These are phyloP conservation scores for Ogataea paraovalis DNA, from an alignment of 805 yeast species.

Conservation along the genomic window DNA sequence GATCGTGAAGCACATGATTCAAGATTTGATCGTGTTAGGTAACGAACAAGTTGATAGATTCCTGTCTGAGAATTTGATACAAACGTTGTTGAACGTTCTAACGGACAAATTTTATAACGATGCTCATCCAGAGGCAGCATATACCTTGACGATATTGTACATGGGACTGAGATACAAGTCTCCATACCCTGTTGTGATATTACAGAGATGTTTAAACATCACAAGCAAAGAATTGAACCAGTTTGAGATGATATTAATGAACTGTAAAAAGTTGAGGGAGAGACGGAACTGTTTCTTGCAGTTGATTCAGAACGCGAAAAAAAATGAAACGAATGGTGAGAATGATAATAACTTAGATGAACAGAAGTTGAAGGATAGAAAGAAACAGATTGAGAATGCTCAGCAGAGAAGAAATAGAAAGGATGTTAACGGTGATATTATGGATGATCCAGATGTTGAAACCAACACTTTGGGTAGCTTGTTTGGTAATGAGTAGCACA, in stretches of 20 bases:
- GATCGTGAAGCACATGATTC: constrained; percentile 69
- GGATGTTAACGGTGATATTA: constrained; percentile 35
- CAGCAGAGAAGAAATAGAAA: constrained; percentile 38
- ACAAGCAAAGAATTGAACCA: constrained; percentile 53
- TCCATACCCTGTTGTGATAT: constrained; percentile 60
- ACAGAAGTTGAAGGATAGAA: constrained; percentile 38
- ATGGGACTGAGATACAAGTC: constrained; percentile 67
- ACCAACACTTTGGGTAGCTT: constrained; percentile 60
- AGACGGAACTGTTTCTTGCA: constrained; percentile 78
- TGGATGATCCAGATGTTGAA: constrained; percentile 71
- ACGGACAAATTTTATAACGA: constrained; percentile 76
- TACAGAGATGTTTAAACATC: constrained; percentile 50
- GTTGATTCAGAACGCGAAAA: constrained; percentile 56
- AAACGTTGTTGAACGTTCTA: constrained; percentile 63
- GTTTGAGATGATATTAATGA: constrained; percentile 60
- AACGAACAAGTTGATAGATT: constrained; percentile 67
- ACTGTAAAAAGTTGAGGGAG: constrained; percentile 67
- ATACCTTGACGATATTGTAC: constrained; percentile 76
- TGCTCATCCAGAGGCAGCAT: constrained; percentile 89
- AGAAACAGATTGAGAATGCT: constrained; percentile 48
- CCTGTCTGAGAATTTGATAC: constrained; percentile 61
- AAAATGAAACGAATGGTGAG: constrained; percentile 37
- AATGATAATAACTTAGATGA: constrained; percentile 31
- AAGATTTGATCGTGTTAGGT: constrained; percentile 63
- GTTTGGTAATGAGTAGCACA: constrained; percentile 39